Base-by-base conservation (phyloP, 2,329 filamentous ascomycete genomes). In the Pestalotiopsis sp. region DNA sequence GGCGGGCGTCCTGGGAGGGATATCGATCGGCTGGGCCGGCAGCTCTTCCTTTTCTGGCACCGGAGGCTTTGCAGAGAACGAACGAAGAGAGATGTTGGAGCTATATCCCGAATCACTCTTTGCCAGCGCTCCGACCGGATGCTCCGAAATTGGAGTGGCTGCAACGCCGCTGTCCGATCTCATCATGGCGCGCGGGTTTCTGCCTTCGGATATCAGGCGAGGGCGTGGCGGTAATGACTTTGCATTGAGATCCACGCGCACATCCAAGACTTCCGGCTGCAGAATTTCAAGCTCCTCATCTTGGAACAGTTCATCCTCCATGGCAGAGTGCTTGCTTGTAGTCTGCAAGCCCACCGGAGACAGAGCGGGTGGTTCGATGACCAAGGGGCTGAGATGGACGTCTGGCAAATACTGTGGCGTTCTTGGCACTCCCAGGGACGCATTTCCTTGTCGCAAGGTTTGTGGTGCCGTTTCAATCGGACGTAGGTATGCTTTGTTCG, bases 21-120 rank as follows among this genome's bases (percentile, higher is more conserved):
- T 64, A 58, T 68, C 68, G 23, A 66, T 20, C 17, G 72, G 70
- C n/a, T 49, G 23, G 14, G 66, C 72, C 20, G 66, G 68, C 67
- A 41, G 6, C 64, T 66, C 63, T 7, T 76, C 73, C 68, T 75
- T 77, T 20, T 80, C 77, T 1, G 69, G 63, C 25, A 74, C 69
- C 3, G 73, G 73, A 12, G 75, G 68, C 69, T 79, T 82, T 9
- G 77, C 74, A 25, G 81, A 78, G 66, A 86, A 82, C 0, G 88
- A 90, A 52, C 85, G 83, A 20, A 89, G 76, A 13, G 88, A 90
- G 4, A 87, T 80, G 72, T 86, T 89, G 7, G 88, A 90, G 73
- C 87, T 87, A 73, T 90, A 91, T 17, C 88, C 88, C 31, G 87
- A 90, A 73, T 90, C 88, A 52, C 86, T 84, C 70, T 89, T 89